Percentiles rank a stretch among this genome's conserved stretches.
Evolutionary conservation across 371 early-diverging fungal genomes (phyloP).

Genomic region (Rhizopus arrhizus): DNA sequence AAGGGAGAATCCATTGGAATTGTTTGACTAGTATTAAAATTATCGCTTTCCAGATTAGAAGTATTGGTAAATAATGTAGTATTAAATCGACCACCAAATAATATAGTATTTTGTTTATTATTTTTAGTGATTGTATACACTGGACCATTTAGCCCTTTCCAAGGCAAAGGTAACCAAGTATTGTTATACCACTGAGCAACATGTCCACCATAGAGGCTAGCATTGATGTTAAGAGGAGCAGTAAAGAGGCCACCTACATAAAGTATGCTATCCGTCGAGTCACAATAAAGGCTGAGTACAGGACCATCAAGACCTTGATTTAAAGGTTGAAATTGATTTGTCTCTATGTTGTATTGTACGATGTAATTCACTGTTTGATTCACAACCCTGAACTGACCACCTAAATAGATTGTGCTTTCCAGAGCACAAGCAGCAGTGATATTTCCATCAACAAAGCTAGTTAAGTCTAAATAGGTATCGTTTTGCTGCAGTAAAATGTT

Average conservation of each 20-base stretch:
- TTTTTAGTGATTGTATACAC: conserved; percentile 27
- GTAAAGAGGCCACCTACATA: conserved; percentile 53
- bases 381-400: conserved; percentile 42
- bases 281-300: conserved; percentile 65
- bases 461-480: background rate
- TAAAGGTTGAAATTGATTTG: conserved; percentile 41
- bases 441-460: conserved; percentile 11
- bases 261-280: conserved; percentile 34
- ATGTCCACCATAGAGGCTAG: background rate
- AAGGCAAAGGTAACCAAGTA: conserved; percentile 14
- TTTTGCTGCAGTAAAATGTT: background rate
- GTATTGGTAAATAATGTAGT: conserved; percentile 8
- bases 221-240: conserved; percentile 9
- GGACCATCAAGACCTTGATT: conserved; percentile 70
- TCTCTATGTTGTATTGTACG: conserved; percentile 37
- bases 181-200: conserved; percentile 14
- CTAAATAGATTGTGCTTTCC: conserved; percentile 36
- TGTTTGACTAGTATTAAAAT: conserved; percentile 18
- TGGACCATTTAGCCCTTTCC: conserved; percentile 33
- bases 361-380: conserved; percentile 36
- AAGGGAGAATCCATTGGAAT: conserved; percentile 16
- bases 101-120: conserved; percentile 9
- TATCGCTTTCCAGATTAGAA: conserved; percentile 14
- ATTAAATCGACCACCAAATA: conserved; percentile 38
- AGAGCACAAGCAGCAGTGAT: conserved; percentile 17